phyloP scores from a whole-genome alignment of 2,329 filamentous ascomycete genomes.

The Shiraia sp. region DNA sequence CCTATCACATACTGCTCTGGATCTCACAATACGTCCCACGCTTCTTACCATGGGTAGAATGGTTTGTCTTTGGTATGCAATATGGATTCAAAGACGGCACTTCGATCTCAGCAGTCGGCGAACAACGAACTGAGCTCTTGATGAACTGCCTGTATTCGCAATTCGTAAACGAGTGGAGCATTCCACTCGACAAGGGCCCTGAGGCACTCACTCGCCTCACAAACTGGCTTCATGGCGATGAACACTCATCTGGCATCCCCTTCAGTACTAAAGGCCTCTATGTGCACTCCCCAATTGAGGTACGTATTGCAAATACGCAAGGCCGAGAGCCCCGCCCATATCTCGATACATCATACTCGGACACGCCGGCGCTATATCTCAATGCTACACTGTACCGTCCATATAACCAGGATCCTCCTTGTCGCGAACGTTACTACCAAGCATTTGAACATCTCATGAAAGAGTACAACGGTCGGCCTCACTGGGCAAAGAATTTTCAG shows the following conservation, averaged over 20 bases:
- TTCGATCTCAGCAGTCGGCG: constrained; percentile 75
- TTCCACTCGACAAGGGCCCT: constrained; percentile 82
- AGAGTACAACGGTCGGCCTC: constrained; percentile 77
- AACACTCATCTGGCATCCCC: constrained; percentile 71
- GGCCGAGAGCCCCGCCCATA: constrained; percentile 59
- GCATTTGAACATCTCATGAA: constrained; percentile 91
- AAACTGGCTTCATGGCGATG: constrained; percentile 82
- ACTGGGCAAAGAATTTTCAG: constrained; percentile 92
- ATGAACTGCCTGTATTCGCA: constrained; percentile 99
- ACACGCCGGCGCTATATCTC: constrained; percentile 79
- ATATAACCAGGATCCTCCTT: constrained; percentile 77
- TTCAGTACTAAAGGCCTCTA: constrained; percentile 79
- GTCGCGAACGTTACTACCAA: constrained; percentile 77
- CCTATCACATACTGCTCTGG: constrained; percentile 90
- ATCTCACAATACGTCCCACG: constrained; percentile 76
- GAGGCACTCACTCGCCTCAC: constrained; percentile 82
- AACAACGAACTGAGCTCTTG: constrained; percentile 76
- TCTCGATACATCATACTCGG: constrained; percentile 71
- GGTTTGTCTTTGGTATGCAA: constrained; percentile 97
- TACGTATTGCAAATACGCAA: constrained; percentile 76
- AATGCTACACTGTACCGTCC: constrained; percentile 90
- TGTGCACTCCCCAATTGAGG: constrained; percentile 89
- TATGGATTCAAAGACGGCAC: constrained; percentile 81
- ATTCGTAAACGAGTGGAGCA: constrained; percentile 97
- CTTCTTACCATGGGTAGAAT: constrained; percentile 85